These are phyloP conservation scores for Tulasnella calospora DNA, from an alignment of 768 basidiomycete genomes.

Conservation along the genomic window DNA sequence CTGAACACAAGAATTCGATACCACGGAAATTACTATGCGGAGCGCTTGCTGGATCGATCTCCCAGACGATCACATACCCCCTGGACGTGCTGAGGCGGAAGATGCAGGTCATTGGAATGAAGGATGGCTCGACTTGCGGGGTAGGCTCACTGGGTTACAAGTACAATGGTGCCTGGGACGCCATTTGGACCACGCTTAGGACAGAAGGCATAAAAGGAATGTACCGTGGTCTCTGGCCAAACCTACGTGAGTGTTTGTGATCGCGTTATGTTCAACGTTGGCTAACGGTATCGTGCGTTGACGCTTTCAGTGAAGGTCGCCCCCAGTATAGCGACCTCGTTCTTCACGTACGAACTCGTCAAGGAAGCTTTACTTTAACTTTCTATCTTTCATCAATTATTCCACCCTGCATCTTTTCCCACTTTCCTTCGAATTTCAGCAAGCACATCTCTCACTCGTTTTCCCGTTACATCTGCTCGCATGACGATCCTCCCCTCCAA, in stretches of 20 bases:
- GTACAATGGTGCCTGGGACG: slow-evolving; percentile 79
- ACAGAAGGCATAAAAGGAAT: slow-evolving; percentile 72
- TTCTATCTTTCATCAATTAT: neutral
- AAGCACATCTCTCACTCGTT: neutral
- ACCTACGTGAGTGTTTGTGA: slow-evolving; percentile 58
- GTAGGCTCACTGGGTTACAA: slow-evolving; percentile 50
- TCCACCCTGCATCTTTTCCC: neutral
- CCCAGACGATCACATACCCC: slow-evolving; percentile 92
- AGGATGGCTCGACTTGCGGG: slow-evolving; percentile 28
- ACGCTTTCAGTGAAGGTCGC: slow-evolving; percentile 71
- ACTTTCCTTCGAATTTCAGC: neutral
- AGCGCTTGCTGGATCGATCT: slow-evolving; percentile 84
- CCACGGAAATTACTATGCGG: slow-evolving; percentile 75
- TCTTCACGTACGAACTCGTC: slow-evolving; percentile 25
- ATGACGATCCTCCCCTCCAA: neutral
- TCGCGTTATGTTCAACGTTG: neutral
- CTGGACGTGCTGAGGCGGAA: slow-evolving; percentile 92
- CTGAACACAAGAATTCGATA: slow-evolving; percentile 59
- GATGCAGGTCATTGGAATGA: slow-evolving; percentile 90
- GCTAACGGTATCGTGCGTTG: slow-evolving; percentile 8
- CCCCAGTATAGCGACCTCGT: slow-evolving; percentile 77
- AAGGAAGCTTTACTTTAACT: slow-evolving; percentile 14
- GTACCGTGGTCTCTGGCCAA: slow-evolving; percentile 86
- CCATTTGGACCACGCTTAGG: slow-evolving; percentile 59
- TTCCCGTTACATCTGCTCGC: neutral